Evolutionary conservation across 192 early-diverging fungal genomes (phyloP).

Genomic region (Chytriomyces sp.): DNA sequence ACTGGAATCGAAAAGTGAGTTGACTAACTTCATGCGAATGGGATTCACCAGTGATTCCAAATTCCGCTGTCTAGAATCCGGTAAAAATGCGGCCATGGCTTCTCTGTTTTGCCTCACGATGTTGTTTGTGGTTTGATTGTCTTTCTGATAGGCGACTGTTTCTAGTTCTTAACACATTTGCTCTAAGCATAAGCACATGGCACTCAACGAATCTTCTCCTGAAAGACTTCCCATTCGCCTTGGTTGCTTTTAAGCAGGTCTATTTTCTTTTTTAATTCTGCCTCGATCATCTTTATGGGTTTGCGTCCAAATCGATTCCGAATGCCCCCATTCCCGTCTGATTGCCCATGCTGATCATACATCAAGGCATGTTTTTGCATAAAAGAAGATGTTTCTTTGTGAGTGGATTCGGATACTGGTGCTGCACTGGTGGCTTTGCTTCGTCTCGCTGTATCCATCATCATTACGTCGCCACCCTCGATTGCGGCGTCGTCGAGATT

Average conservation of each 20-base stretch:
- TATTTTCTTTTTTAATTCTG: constrained; percentile 52
- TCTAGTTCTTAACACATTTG: too few relatives aligned
- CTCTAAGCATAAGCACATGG: neutral
- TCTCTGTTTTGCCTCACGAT: constrained; percentile 38
- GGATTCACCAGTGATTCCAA: constrained; percentile 15
- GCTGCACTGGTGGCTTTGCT: neutral
- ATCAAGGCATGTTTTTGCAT: too few relatives aligned
- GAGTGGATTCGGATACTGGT: neutral
- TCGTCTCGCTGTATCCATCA: neutral
- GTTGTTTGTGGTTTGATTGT: constrained; percentile 30
- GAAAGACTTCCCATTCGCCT: constrained; percentile 57
- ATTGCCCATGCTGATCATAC: too few relatives aligned
- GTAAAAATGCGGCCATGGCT: constrained; percentile 13
- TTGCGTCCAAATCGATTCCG: constrained; percentile 46
- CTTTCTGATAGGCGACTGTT: neutral
- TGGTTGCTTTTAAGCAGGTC: constrained; percentile 53
- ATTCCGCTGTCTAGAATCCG: constrained; percentile 1
- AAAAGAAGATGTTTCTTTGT: neutral
- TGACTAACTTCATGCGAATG: neutral
- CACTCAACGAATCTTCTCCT: constrained; percentile 44
- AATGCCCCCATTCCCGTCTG: neutral
- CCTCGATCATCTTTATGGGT: constrained; percentile 53
- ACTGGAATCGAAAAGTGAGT: neutral
- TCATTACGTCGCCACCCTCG: neutral
- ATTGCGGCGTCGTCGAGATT: constrained; percentile 20